Evolutionary conservation across 345 rosid genomes (phyloP), one percentile per base, ranked within the genome.

Genomic region (Eucalyptus globulus): DNA sequence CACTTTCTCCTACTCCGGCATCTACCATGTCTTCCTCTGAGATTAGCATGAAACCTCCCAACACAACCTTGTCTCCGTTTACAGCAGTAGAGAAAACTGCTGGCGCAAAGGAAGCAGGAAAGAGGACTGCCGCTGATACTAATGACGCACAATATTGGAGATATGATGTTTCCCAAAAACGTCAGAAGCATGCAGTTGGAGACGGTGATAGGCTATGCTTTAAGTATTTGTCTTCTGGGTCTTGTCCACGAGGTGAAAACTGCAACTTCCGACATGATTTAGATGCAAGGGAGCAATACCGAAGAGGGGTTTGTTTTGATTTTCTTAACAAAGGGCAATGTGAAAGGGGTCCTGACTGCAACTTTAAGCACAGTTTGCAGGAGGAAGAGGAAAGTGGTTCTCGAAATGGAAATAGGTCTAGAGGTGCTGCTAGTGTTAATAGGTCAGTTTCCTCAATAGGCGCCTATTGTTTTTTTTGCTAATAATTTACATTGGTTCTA

Each of bases 291-390:
- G 98, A 96, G 86, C 99, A 97, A 88, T 95, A 92, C 90, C 89
- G 91, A 80, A 93, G 97, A 93, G 99, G 99, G 88, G 99, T 96
- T 91, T 97, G 99, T 93, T 95, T 97, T 90, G 99, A 97, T 92
- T 95, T 95, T 92, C 96, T 97, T 89, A 94, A 95, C 93, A 97
- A 97, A 93, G 99, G 99, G 60, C 96, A 93, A 89, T 96, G 99
- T 93, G 98, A 96, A 93, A 96, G 93, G 91, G 99, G 99, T 87
- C 98, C 97, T 88, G 97, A 95, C 54, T 97, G 99, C 93, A 96
- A 89, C 92, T 97, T 94, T 93, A 97, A 96, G 94, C 99, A 97
- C 90, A 92, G 93, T 87, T 95, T 96, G 81, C 98, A 93, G 93
- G 92, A 91, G 91, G 95, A 93, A 89, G 94, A 92, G 88, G 92